Evolutionary conservation across 1,139 yeast genomes (phyloP).

Genomic region (Geotrichum bryndzae): DNA sequence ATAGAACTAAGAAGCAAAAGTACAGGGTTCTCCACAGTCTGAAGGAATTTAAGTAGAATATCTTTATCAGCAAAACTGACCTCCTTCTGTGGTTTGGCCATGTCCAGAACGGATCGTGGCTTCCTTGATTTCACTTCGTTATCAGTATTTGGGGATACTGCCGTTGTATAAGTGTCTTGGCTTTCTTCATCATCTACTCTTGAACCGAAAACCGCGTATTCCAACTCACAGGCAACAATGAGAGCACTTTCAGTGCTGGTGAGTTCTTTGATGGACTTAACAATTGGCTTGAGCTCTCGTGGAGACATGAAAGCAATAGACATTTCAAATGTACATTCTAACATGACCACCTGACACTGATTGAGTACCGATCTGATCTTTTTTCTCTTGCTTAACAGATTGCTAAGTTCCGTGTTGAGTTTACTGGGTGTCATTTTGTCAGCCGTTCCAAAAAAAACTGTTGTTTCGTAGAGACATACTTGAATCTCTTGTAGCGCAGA

Average conservation of each 20-base stretch:
- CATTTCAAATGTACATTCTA: slow-evolving; percentile 45
- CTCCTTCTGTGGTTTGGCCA: slow-evolving; percentile 30
- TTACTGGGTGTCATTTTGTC: slow-evolving; percentile 12
- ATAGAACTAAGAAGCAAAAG: slow-evolving; percentile 33
- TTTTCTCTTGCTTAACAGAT: slow-evolving; percentile 19
- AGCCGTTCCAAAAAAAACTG: slow-evolving; percentile 37
- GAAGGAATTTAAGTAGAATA: slow-evolving; percentile 34
- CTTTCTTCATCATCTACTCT: slow-evolving; percentile 23
- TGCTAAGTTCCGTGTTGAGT: slow-evolving; percentile 19
- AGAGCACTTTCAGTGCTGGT: slow-evolving; percentile 39
- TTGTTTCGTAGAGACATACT: slow-evolving; percentile 36
- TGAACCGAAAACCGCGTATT: slow-evolving; percentile 34
- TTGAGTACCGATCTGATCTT: slow-evolving; percentile 34
- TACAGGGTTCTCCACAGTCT: slow-evolving; percentile 34
- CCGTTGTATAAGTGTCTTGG: not conserved
- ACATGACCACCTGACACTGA: slow-evolving; percentile 38
- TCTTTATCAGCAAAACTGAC: slow-evolving; percentile 37
- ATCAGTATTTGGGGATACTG: slow-evolving; percentile 4
- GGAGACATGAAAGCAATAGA: slow-evolving; percentile 46
- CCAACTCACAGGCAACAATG: slow-evolving; percentile 46
- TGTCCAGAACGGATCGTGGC: slow-evolving; percentile 13
- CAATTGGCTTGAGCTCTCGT: slow-evolving; percentile 36
- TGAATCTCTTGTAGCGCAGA: slow-evolving; percentile 40
- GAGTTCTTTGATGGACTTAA: slow-evolving; percentile 35
- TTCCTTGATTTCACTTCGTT: not conserved